These are phyloP conservation scores for Psilocybe azurescens DNA, from an alignment of 768 basidiomycete genomes.

Conservation along the genomic window DNA sequence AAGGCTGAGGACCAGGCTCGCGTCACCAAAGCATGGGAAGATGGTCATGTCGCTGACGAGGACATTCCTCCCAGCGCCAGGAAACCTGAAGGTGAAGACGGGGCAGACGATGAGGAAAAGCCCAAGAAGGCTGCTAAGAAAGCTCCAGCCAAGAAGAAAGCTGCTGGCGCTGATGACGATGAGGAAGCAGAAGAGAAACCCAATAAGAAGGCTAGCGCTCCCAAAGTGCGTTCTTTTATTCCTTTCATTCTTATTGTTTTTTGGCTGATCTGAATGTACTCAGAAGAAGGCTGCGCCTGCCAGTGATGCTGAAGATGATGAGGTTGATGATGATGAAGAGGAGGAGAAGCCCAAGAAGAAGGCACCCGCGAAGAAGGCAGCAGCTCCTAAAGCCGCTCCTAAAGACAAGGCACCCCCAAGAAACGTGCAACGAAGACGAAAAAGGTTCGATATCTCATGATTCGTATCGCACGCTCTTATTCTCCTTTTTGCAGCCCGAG, in stretches of 20 bases:
- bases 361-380: slow-evolving; percentile 41
- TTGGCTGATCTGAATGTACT: too few relatives aligned
- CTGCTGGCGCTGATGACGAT: slow-evolving; percentile 22
- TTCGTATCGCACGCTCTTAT: not conserved
- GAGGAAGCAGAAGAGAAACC: slow-evolving; percentile 47
- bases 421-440: slow-evolving; percentile 47
- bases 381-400: slow-evolving; percentile 42
- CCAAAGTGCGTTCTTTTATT: not conserved
- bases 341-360: slow-evolving; percentile 56
- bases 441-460: slow-evolving; percentile 15
- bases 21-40: slow-evolving; percentile 74
- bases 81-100: slow-evolving; percentile 55
- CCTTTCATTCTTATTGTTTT: too few relatives aligned
- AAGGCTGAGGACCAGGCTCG: slow-evolving; percentile 71
- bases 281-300: slow-evolving; percentile 28
- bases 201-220: slow-evolving; percentile 35
- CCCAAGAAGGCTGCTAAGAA: slow-evolving; percentile 38
- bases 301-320: slow-evolving; percentile 41
- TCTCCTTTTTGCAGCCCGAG: not conserved
- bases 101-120: slow-evolving; percentile 47
- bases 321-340: slow-evolving; percentile 31
- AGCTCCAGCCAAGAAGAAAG: slow-evolving; percentile 33
- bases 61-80: slow-evolving; percentile 81
- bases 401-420: slow-evolving; percentile 42
- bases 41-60: slow-evolving; percentile 79